Conservation (phyloP, 2,329 filamentous ascomycete genomes). For the Teratosphaeria pseudoeucalypti region DNA sequence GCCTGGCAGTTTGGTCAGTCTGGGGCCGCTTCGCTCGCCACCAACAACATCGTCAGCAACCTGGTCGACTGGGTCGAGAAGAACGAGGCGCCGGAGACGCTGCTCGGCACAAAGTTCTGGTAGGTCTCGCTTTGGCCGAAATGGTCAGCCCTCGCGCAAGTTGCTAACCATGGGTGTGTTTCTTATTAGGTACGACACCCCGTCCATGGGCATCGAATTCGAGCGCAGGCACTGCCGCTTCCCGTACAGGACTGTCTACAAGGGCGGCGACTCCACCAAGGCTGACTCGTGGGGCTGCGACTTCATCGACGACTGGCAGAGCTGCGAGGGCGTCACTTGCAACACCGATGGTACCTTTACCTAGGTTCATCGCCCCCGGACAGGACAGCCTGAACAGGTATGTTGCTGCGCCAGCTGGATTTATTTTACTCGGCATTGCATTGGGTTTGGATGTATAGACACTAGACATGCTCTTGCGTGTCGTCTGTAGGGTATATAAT, state of each 20-base stretch:
- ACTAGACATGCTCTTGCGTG: too few relatives aligned
- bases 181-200: conserved; percentile 27
- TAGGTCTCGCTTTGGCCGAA: conserved; percentile 5
- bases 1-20: conserved; percentile 33
- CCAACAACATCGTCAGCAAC: conserved; percentile 37
- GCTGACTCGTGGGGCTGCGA: conserved; percentile 28
- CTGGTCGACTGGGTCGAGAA: conserved; percentile 30
- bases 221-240: conserved; percentile 38
- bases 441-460: too few relatives aligned
- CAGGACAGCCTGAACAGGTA: too few relatives aligned
- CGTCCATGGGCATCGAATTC: conserved; percentile 31
- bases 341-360: conserved; percentile 15
- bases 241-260: conserved; percentile 26
- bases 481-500: too few relatives aligned
- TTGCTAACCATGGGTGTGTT: not conserved
- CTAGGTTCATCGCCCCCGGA: not conserved
- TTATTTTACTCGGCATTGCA: too few relatives aligned
- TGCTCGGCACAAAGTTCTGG: conserved; percentile 34
- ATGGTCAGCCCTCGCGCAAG: conserved; percentile 34
- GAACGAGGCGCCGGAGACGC: conserved; percentile 18
- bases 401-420: too few relatives aligned
- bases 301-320: conserved; percentile 19
- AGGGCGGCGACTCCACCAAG: conserved; percentile 26
- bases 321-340: conserved; percentile 11
- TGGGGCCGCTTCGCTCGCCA: conserved; percentile 11